Evolutionary conservation across 768 basidiomycete genomes (phyloP).

Genomic region (Hemileccinum rubropunctum): DNA sequence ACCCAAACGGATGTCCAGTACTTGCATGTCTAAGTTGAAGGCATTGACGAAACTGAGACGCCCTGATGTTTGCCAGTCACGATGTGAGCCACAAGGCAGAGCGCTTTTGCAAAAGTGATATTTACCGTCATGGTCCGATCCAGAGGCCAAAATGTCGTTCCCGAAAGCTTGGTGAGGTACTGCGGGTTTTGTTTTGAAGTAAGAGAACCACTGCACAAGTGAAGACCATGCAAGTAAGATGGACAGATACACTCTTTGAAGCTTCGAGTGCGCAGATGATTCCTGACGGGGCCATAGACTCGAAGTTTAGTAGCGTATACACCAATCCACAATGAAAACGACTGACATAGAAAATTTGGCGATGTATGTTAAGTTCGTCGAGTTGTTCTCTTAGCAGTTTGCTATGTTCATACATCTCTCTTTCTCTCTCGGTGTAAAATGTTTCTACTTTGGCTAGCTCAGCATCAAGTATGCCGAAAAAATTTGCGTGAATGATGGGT

Average conservation of each 20-base stretch:
- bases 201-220: constrained; percentile 1
- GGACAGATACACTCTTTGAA: constrained; percentile 6
- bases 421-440: constrained; percentile 76
- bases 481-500: constrained; percentile 60
- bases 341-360: constrained; percentile 54
- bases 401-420: constrained; percentile 51
- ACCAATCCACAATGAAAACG: constrained; percentile 9
- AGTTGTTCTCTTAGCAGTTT: constrained; percentile 63
- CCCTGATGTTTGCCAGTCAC: not conserved
- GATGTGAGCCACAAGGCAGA: not conserved
- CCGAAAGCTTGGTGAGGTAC: not conserved
- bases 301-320: not conserved
- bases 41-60: not conserved
- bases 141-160: not conserved
- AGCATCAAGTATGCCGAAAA: constrained; percentile 73
- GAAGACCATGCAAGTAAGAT: constrained; percentile 3
- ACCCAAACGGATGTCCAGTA: not conserved
- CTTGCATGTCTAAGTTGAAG: not conserved
- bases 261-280: constrained; percentile 3
- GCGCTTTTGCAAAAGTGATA: not conserved
- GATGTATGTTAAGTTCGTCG: constrained; percentile 69
- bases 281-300: constrained; percentile 9
- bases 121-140: constrained; percentile 4
- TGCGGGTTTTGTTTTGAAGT: not conserved
- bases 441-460: constrained; percentile 84